Evolutionary conservation across 108 stramenopile species (phyloP).

Genomic region (Discostella pseudostelligera): DNA sequence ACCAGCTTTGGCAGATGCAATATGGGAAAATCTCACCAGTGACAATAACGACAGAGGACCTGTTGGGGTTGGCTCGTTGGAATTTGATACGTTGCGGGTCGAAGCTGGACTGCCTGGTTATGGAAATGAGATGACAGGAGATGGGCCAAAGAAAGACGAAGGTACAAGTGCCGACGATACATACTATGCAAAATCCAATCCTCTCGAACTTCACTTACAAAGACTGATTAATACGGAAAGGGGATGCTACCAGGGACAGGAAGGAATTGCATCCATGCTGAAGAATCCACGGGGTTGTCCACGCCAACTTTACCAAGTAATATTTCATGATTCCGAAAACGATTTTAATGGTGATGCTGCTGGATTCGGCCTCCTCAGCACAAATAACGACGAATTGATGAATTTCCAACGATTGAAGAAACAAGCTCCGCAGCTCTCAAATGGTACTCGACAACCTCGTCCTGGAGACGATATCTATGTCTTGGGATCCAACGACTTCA

Average conservation of each 20-base stretch:
- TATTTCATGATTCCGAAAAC: conserved; percentile 75
- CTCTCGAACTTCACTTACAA: conserved; percentile 69
- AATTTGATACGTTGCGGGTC: conserved; percentile 80
- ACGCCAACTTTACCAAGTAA: conserved; percentile 63
- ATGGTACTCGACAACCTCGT: conserved; percentile 56
- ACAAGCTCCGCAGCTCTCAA: conserved; percentile 30
- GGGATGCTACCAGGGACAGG: conserved; percentile 89
- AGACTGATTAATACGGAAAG: conserved; percentile 61
- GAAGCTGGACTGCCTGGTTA: conserved; percentile 54
- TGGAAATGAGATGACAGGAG: conserved; percentile 47
- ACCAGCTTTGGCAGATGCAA: conserved; percentile 19
- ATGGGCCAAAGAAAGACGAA: conserved; percentile 40
- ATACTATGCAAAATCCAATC: conserved; percentile 53
- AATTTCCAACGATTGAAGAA: conserved; percentile 42
- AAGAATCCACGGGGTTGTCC: conserved; percentile 81
- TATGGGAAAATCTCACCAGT: conserved; percentile 59
- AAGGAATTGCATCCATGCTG: conserved; percentile 74
- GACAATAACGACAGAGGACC: conserved; percentile 67
- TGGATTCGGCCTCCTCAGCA: conserved; percentile 19
- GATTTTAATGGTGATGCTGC: conserved; percentile 50
- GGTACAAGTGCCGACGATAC: not conserved
- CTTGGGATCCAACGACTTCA: conserved; percentile 72
- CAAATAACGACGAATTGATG: conserved; percentile 20
- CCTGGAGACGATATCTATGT: conserved; percentile 62
- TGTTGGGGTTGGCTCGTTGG: conserved; percentile 64